Evolutionary conservation across 2,329 filamentous ascomycete genomes (phyloP), one percentile per base, ranked within the genome.

Genomic region (Thielaviopsis populi): DNA sequence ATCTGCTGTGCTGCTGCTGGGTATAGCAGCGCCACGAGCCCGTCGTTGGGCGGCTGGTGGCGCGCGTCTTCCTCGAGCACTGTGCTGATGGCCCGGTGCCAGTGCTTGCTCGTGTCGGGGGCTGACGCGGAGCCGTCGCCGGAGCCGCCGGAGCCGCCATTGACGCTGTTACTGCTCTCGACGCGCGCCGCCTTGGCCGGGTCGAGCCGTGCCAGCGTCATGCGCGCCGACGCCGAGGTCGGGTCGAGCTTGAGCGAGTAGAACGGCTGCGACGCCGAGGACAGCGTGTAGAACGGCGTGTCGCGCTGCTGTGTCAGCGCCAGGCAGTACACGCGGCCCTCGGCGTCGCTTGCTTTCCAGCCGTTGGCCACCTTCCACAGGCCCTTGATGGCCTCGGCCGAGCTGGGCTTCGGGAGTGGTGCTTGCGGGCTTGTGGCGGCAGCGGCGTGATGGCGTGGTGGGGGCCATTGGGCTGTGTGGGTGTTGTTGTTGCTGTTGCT

Each of bases 321-420:
- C 70, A 86, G 74, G 70, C 81, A 84, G 73, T 80, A 86, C 27
- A 79, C 77, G 24, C 80, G 75, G 4, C 82, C 83, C 69, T 86
- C 82, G 2, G 78, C 77, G 0, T 77, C 71, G 0, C 83, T 80
- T 1, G 84, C 85, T 69, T 82, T 79, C 83, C 83, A 88, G 13
- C 86, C 86, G 70, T 88, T 88, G 66, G 82, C 77, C 0, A 84
- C 83, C 69, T 86, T 83, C 86, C 86, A 89, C 8, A 87, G 78
- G 61, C 79, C 78, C 68, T 81, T 81, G 42, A 88, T 78, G 67
- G 87, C 80, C 54, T 85, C 81, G 0, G 79, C 83, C 0, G 80
- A 79, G 69, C 78, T 81, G 3, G 81, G 76, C 1, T 76, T 74
- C 11, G 81, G 79, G 19, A 78, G 75, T n/a, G 53, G 53, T 13